A percentile compares a stretch with the other conserved stretches of the same genome.
These are phyloP conservation scores for Boletus vinaceobasis DNA, from an alignment of 768 basidiomycete genomes.

Conservation along the genomic window DNA sequence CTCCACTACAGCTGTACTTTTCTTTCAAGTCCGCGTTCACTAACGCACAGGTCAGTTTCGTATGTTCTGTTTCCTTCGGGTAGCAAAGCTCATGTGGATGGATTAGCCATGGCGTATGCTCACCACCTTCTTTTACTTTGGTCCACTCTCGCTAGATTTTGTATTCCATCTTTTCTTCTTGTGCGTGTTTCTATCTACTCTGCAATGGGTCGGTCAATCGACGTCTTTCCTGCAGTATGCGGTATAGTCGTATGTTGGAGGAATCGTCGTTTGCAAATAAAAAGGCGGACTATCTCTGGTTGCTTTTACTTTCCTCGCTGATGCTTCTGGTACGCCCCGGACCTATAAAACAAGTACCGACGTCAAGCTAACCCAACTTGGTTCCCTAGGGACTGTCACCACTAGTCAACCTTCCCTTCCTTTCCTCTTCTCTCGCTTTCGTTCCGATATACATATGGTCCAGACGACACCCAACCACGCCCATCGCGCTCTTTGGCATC, in stretches of 20 bases:
- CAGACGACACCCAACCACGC: conserved; percentile 86
- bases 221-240: conserved; percentile 60
- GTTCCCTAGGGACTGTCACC: conserved; percentile 68
- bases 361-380: conserved; percentile 5
- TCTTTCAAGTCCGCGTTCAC: conserved; percentile 82
- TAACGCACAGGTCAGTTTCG: conserved; percentile 59
- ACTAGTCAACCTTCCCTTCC: conserved; percentile 87
- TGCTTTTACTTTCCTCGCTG: conserved; percentile 76
- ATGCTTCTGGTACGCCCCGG: conserved; percentile 73
- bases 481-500: conserved; percentile 94
- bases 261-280: conserved; percentile 92
- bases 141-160: conserved; percentile 88
- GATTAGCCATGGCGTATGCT: conserved; percentile 78
- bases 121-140: conserved; percentile 97
- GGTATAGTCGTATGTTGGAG: conserved; percentile 95
- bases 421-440: conserved; percentile 89
- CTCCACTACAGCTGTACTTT: conserved; percentile 90
- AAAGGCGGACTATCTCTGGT: conserved; percentile 94
- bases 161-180: conserved; percentile 99
- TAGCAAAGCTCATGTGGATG: conserved; percentile 12
- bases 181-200: conserved; percentile 46
- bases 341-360: neutral
- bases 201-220: neutral
- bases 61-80: neutral
- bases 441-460: conserved; percentile 98